Base-by-base conservation (phyloP, 257 asterid species). In the Orobanche coerulescens region DNA sequence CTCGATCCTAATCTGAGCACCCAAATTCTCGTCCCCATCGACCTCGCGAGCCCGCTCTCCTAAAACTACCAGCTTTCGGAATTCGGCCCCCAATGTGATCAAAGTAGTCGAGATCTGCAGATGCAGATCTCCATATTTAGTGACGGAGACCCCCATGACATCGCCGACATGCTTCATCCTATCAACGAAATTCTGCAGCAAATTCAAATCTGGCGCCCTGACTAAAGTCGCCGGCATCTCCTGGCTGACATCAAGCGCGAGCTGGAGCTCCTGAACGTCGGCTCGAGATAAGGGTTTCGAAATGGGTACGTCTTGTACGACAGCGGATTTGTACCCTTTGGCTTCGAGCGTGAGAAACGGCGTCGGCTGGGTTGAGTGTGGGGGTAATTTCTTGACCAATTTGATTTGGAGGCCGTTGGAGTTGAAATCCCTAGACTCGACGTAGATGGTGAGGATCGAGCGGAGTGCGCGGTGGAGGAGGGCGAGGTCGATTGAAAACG, bases 401-500 rank as follows among this genome's bases (percentile, higher is more conserved):
- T 86, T 92, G 73, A 92, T 82, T 33, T 84, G 90, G 68, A 91
- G 69, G 36, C 71, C 84, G 67, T 51, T 58, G 58, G 82, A 16
- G 3, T 61, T 43, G 68, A 49, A n/a, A 66, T 59, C 76, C 57
- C 76, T 65, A 60, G 80, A 75, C 39, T 76, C 80, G 51, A 76
- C 61, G 71, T 78, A 79, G 77, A 85, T 71, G 68, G 88, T 62
- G 77, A 91, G 79, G 76, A 92, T 75, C 55, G 95, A 86, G 62
- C 87, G 86, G 70, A 92, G 84, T 66, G 98, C 98, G 43, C 96
- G 88, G 76, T 86, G 98, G 75, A 92, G 91, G 78, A 84, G 98
- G 70, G 89, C 47, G 40, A 88, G 83, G 70, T 86, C 98, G 75
- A 92, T 52, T 64, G 95, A 57, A 69, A 92, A 86, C 26, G 97